Evolutionary conservation across 2,329 filamentous ascomycete genomes (phyloP).

Genomic region (Sphaerulina vaccinii): DNA sequence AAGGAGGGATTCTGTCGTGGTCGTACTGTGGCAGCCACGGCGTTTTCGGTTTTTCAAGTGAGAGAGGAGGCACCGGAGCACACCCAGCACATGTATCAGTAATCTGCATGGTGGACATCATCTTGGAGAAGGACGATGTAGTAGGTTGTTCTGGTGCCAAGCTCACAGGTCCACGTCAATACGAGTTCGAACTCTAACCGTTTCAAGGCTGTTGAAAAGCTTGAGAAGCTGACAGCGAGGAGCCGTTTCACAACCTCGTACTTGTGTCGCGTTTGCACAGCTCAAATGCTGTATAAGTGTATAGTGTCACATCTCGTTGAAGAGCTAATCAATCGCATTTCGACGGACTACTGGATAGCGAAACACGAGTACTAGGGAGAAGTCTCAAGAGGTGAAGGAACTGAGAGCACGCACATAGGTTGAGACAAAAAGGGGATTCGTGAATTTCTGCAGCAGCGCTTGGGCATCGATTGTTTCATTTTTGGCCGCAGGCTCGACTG

Average conservation of each 20-base stretch:
- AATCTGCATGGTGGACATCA: not conserved
- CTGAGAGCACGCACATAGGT: no score
- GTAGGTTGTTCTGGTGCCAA: not conserved
- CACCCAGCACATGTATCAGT: not conserved
- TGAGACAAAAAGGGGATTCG: no score
- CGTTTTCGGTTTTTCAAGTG: not conserved
- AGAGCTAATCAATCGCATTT: no score
- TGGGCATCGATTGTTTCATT: constrained; percentile 12
- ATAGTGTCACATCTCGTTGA: no score
- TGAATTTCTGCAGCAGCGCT: constrained; percentile 1
- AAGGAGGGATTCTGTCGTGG: not conserved
- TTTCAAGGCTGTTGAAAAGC: no score
- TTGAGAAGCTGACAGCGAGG: no score
- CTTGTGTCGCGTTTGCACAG: no score
- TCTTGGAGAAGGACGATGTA: not conserved
- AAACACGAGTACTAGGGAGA: not conserved
- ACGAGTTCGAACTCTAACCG: not conserved
- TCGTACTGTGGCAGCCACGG: constrained; percentile 4
- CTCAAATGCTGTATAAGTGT: no score
- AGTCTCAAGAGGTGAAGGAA: not conserved
- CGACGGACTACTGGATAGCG: not conserved
- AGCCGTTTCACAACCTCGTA: no score
- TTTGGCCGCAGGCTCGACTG: constrained; percentile 10
- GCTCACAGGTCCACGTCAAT: no score
- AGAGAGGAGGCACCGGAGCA: not conserved